Percentiles rank a stretch among this genome's conserved stretches.
phyloP scores from a whole-genome alignment of 106 monocot genomes.

The Platanthera guangdongensis region DNA sequence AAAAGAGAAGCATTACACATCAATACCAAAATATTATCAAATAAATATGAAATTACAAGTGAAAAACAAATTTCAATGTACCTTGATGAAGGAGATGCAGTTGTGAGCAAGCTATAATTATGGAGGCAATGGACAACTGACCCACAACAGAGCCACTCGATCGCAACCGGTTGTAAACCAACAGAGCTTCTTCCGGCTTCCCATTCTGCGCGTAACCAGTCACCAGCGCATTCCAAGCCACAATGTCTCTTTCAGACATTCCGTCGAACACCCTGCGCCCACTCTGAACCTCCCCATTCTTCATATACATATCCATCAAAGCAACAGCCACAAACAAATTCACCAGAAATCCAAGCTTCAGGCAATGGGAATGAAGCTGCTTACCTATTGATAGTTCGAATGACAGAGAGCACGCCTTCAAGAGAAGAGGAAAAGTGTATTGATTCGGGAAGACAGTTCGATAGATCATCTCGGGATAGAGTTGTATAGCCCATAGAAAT shows the following conservation, averaged over 20 bases:
- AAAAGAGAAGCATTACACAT: too few relatives aligned
- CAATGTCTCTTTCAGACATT: conserved; percentile 9
- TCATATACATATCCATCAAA: conserved; percentile 18
- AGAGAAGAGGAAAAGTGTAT: conserved; percentile 17
- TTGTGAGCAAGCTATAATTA: conserved; percentile 12
- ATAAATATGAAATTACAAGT: too few relatives aligned
- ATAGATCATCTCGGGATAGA: too few relatives aligned
- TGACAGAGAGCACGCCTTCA: conserved; percentile 9
- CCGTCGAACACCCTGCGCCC: conserved; percentile 14
- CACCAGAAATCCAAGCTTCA: conserved; percentile 1
- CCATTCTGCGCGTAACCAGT: conserved; percentile 10
- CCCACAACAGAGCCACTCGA: neutral
- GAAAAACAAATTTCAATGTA: neutral
- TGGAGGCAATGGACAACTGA: neutral
- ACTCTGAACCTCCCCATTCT: neutral
- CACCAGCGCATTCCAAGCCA: conserved; percentile 12
- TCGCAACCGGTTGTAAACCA: conserved; percentile 1
- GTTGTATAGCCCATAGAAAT: too few relatives aligned
- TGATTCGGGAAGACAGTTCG: neutral
- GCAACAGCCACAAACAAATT: conserved; percentile 10
- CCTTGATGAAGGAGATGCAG: conserved; percentile 4
- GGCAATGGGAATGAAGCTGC: conserved; percentile 2
- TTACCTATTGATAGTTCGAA: neutral
- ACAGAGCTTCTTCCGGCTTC: conserved; percentile 5
- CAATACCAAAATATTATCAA: too few relatives aligned